These are phyloP conservation scores for Persicaria maculosa DNA, from an alignment of 148 eudicot genomes.

Conservation along the genomic window DNA sequence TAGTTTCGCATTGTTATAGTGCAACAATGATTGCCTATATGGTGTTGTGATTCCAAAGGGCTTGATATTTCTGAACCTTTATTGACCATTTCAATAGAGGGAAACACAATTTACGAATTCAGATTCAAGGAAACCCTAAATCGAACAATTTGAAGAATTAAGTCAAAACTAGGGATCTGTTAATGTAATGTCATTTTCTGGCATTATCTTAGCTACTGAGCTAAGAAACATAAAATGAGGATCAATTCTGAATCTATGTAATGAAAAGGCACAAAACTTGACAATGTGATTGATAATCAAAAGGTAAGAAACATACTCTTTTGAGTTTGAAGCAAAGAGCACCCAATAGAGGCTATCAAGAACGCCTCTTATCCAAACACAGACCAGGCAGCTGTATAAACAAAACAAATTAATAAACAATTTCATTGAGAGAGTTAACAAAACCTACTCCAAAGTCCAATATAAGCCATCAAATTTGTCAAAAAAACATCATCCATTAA, in stretches of 20 bases:
- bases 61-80: background rate
- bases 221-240: background rate
- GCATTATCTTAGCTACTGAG: background rate
- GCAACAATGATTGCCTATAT: background rate
- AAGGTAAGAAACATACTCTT: conserved; percentile 4
- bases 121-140: too few relatives aligned
- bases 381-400: background rate
- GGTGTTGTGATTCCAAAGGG: background rate
- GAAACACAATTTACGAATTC: background rate
- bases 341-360: background rate
- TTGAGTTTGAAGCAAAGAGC: conserved; percentile 4
- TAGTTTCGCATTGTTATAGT: background rate
- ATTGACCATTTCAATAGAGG: background rate
- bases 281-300: background rate
- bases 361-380: background rate
- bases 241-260: background rate
- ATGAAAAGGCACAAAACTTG: background rate
- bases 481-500: too few relatives aligned
- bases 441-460: background rate
- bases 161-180: background rate
- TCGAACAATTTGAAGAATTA: too few relatives aligned
- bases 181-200: background rate
- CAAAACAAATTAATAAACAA: background rate
- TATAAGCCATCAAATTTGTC: too few relatives aligned
- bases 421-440: background rate